Conservation (phyloP, 768 basidiomycete genomes). For the Filobasidium wieringae region DNA sequence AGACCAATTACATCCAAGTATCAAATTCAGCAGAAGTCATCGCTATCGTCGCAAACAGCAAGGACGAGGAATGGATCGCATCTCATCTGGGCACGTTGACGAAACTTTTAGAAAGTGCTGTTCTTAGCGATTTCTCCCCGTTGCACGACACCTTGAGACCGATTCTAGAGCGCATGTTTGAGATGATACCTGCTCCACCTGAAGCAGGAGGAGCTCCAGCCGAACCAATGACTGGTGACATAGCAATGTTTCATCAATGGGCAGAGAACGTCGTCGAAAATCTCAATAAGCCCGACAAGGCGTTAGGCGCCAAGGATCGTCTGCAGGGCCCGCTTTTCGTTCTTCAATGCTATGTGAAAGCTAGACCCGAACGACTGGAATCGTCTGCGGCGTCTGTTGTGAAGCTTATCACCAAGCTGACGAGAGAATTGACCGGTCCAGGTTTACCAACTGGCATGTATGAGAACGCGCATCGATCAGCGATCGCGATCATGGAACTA, state of each 20-base stretch:
- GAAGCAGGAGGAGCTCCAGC: slow-evolving; percentile 48
- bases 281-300: slow-evolving; percentile 37
- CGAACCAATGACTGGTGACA: slow-evolving; percentile 27
- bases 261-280: slow-evolving; percentile 19
- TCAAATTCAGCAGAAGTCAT: slow-evolving; percentile 77
- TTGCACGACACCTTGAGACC: slow-evolving; percentile 73
- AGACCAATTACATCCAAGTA: slow-evolving; percentile 55
- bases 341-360: slow-evolving; percentile 70
- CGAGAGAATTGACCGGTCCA: slow-evolving; percentile 68
- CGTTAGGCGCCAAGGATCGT: slow-evolving; percentile 5
- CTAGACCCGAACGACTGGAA: slow-evolving; percentile 71
- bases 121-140: slow-evolving; percentile 62
- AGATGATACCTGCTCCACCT: slow-evolving; percentile 62
- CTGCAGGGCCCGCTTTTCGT: slow-evolving; percentile 73
- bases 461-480: slow-evolving; percentile 46
- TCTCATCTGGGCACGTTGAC: slow-evolving; percentile 61
- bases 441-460: slow-evolving; percentile 24
- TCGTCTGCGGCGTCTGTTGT: slow-evolving; percentile 61
- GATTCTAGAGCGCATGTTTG: slow-evolving; percentile 67
- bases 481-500: slow-evolving; percentile 66
- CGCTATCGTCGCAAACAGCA: slow-evolving; percentile 69
- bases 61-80: slow-evolving; percentile 69
- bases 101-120: slow-evolving; percentile 74
- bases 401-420: slow-evolving; percentile 70
- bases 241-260: slow-evolving; percentile 17